phyloP scores from a whole-genome alignment of 345 rosid genomes.

The Turritis glabra region DNA sequence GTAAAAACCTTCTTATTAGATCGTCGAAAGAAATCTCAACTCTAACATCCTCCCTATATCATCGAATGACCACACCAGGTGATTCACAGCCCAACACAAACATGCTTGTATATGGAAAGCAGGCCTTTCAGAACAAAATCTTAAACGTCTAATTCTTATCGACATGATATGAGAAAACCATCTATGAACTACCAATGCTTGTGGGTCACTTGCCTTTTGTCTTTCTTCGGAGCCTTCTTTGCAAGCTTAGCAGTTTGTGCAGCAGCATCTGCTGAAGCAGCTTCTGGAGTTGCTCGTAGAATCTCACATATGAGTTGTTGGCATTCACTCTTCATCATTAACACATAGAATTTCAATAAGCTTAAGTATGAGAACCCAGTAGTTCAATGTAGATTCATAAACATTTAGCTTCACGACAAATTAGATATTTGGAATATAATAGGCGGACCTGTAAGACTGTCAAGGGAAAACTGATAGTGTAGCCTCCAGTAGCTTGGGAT shows the following conservation, averaged over 20 bases:
- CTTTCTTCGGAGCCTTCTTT: slow-evolving; percentile 73
- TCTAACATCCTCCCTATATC: slow-evolving; percentile 8
- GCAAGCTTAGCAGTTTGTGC: slow-evolving; percentile 97
- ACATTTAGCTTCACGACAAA: slow-evolving; percentile 14
- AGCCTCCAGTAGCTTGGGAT: slow-evolving; percentile 92
- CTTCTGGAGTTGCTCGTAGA: slow-evolving; percentile 98
- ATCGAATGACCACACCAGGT: slow-evolving; percentile 18
- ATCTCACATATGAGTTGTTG: slow-evolving; percentile 99
- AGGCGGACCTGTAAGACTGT: slow-evolving; percentile 82
- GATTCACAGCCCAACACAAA: slow-evolving; percentile 6
- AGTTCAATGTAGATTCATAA: slow-evolving; percentile 29
- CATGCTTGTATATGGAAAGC: slow-evolving; percentile 9
- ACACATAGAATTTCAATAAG: slow-evolving; percentile 14
- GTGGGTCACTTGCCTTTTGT: slow-evolving; percentile 63
- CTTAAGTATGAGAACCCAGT: slow-evolving; percentile 19
- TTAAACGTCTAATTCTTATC: slow-evolving; percentile 12
- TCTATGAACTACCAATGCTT: slow-evolving; percentile 21
- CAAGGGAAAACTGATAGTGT: slow-evolving; percentile 88
- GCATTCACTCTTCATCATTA: slow-evolving; percentile 79
- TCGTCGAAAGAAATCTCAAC: neutral
- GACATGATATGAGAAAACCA: slow-evolving; percentile 21
- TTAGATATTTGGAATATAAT: slow-evolving; percentile 13
- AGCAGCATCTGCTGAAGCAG: slow-evolving; percentile 96
- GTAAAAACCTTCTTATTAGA: neutral
- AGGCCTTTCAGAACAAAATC: slow-evolving; percentile 19